Evolutionary conservation across 345 rosid genomes (phyloP).

Genomic region (Salix suchowensis): DNA sequence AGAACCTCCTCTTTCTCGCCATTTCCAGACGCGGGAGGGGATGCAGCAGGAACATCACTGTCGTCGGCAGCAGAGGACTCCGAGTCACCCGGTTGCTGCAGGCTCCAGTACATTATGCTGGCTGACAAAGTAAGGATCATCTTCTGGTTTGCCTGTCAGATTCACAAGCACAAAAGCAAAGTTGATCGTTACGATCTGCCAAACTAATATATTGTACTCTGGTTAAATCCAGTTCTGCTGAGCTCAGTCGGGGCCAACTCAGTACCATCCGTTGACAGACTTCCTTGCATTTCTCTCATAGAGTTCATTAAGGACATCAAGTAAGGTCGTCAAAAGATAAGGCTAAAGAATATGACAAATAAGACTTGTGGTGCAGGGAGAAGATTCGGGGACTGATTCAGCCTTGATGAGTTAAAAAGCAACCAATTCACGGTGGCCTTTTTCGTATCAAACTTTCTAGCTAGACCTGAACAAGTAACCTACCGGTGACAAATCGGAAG

Average conservation of each 20-base stretch:
- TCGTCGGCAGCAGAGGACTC: conserved; percentile 34
- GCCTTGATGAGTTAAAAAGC: neutral
- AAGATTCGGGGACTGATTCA: neutral
- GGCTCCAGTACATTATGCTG: conserved; percentile 95
- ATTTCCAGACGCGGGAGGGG: conserved; percentile 17
- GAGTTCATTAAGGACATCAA: neutral
- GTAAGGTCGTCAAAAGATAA: neutral
- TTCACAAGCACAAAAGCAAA: neutral
- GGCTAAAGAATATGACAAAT: neutral
- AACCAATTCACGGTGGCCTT: neutral
- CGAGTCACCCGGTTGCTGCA: conserved; percentile 50
- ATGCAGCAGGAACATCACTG: conserved; percentile 11
- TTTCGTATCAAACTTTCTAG: too few relatives aligned
- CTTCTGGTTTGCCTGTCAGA: conserved; percentile 84
- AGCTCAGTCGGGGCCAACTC: neutral
- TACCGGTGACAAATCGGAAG: too few relatives aligned
- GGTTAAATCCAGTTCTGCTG: neutral
- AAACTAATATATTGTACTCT: neutral
- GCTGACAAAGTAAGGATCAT: conserved; percentile 89
- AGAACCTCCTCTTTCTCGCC: conserved; percentile 21
- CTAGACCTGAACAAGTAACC: too few relatives aligned
- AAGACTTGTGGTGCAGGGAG: neutral
- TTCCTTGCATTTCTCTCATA: neutral
- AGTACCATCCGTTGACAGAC: neutral
- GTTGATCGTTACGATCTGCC: neutral